Base-by-base conservation (phyloP, 202 grass and related monocot genomes). In the Dendrocalamus latiflorus region DNA sequence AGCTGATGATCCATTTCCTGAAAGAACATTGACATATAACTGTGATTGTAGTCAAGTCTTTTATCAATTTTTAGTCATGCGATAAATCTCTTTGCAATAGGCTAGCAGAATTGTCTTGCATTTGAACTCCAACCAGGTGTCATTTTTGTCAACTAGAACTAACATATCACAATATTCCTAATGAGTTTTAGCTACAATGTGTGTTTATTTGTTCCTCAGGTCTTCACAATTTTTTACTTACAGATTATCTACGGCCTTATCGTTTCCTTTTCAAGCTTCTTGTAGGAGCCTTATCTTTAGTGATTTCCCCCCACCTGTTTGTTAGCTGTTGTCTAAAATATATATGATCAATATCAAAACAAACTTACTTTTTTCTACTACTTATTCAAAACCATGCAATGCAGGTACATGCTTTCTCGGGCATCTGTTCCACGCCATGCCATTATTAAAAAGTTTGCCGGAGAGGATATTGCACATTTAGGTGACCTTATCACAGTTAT, bases 371-470 rank as follows among this genome's bases (percentile, higher is more conserved):
- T 75, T 83, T 83, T 87, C 2, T 24, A n/a, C 11, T 14, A 86
- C 78, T 84, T 65, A 69, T 44, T 80, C 76, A 79, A 83, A 51
- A 85, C 34, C 48, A 28, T 97, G 30, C 9, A 78, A 88, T 90
- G 64, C 78, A 99, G 96, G 77, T 99, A 99, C 74, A 99, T 93
- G 89, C 93, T 99, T 42, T 95, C 96, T 66, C 91, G 96, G 28
- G 96, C 96, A 74, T 88, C 88, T 74, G 93, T 99, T 88, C 96
- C 96, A 84, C 92, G 96, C 53, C 93, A 99, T 88, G 90, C 96
- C 39, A 95, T 99, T 87, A 99, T 99, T 76, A 99, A 99, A 77
- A 99, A 99, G 63, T 84, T 99, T 72, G 91, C 96, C 26, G 96
- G 96, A 71, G 91, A 92, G 85, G 91, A 92, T 50, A 94, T 93